phyloP scores from a whole-genome alignment of 2,329 filamentous ascomycete species.

The Neonectria faginata region DNA sequence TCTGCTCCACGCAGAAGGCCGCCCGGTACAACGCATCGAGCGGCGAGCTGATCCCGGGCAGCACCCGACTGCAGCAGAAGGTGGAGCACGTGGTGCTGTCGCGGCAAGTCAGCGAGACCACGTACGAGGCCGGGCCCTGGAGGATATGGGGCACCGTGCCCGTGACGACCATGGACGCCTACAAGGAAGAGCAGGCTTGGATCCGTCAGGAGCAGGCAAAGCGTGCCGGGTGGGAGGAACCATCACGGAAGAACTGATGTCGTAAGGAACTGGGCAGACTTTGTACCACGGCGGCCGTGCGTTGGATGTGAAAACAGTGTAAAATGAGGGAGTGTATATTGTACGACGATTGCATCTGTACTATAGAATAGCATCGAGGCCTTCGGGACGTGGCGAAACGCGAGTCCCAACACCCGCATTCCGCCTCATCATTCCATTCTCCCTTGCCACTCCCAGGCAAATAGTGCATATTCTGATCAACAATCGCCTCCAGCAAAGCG shows the following conservation, averaged over 20 bases:
- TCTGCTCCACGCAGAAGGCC: constrained; percentile 67
- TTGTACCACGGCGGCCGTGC: constrained; percentile 13
- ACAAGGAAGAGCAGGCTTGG: constrained; percentile 51
- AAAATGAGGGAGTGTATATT: constrained; percentile 35
- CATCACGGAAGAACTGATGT: constrained; percentile 37
- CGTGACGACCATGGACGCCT: constrained; percentile 62
- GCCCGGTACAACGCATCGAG: constrained; percentile 54
- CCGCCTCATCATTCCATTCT: too few relatives aligned
- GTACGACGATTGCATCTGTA: constrained; percentile 46
- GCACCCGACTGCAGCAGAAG: constrained; percentile 64
- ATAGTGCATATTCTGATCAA: too few relatives aligned
- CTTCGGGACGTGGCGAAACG: neutral
- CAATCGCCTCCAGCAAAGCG: too few relatives aligned
- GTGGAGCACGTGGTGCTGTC: constrained; percentile 75
- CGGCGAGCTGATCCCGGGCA: constrained; percentile 58
- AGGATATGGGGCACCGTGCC: constrained; percentile 72
- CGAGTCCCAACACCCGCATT: too few relatives aligned
- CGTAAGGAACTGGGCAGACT: neutral
- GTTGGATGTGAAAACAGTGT: constrained; percentile 32
- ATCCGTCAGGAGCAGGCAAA: constrained; percentile 50
- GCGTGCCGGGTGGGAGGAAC: constrained; percentile 49
- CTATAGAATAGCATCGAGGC: constrained; percentile 45
- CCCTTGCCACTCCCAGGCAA: too few relatives aligned
- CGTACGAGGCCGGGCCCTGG: constrained; percentile 66
- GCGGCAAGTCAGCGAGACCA: constrained; percentile 57